Conservation (phyloP, 139 green algal genomes). For the Chlamydomonas eustigma region DNA sequence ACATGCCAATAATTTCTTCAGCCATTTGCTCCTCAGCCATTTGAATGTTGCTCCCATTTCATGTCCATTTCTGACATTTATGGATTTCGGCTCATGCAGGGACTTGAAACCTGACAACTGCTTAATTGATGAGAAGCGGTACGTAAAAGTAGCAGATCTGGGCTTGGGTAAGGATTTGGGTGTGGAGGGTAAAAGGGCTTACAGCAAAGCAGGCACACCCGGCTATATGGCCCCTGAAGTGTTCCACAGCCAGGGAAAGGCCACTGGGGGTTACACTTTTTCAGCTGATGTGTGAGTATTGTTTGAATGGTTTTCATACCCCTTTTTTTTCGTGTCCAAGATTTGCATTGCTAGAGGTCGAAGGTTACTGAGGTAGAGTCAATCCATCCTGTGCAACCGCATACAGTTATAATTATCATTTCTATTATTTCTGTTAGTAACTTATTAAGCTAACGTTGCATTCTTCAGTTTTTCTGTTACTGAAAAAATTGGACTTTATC, state of each 20-base stretch:
- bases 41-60: too few species aligned
- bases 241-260: not conserved
- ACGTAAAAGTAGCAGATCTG: slow-evolving; percentile 34
- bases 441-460: not conserved
- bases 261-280: not conserved
- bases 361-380: not conserved
- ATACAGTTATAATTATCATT: not conserved
- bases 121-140: slow-evolving; percentile 26
- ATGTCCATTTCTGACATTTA: too few species aligned
- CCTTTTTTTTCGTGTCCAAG: too few species aligned
- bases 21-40: too few species aligned
- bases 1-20: too few species aligned
- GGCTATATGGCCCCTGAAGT: slow-evolving; percentile 8
- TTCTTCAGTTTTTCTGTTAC: not conserved
- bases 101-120: slow-evolving; percentile 41
- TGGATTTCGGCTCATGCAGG: not conserved
- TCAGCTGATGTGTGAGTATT: not conserved
- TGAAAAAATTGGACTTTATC: not conserved
- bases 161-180: slow-evolving; percentile 27
- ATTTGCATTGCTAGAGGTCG: not conserved
- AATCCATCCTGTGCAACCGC: not conserved
- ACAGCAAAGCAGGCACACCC: not conserved
- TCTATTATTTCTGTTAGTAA: not conserved
- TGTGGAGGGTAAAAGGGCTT: not conserved
- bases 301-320: too few species aligned